Base-by-base conservation (phyloP, 306 rosid genomes). In the Dicorynia guianensis region DNA sequence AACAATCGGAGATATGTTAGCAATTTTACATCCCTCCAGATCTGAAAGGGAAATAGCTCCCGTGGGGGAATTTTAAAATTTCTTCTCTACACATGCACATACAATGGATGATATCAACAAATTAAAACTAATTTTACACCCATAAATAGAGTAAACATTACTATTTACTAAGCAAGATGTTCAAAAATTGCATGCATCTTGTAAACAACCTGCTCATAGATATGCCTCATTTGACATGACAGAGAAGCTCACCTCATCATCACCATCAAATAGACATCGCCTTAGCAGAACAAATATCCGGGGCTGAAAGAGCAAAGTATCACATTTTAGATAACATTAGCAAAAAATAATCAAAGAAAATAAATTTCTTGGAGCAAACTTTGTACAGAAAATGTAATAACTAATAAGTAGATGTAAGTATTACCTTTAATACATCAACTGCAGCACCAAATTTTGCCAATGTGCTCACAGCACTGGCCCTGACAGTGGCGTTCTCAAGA, bases 391-490 rank as follows among this genome's bases (percentile, higher is more conserved):
- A 10, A 50, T 33, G 43, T 33, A 39, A 65, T 12, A 19, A 60
- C 19, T 69, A 7, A 59, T 44, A 57, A 39, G 14, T 43, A 63
- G 66, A 58, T 19, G 70, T 17, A 64, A 81, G 50, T 52, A 74
- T 57, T 78, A 96, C 99, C 99, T 90, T 90, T 79, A 93, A 75
- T 8, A 77, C 82, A 84, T 93, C 99, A 79, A 90, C 93, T 79
- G 86, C 48, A 62, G 97, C 98, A 77, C 98, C 99, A 83, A 96
- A 96, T 86, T 87, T 96, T 65, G 99, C 99, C 81, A 96, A 84
- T 56, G 99, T 96, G 89, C 99, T 96, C 74, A 96, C 98, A 30
- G 99, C 99, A 81, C 98, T 80, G 38, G 99, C 98, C 76, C 99
- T 86, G 42, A 96, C 98, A 72, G 97, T 93, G 65, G 97, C 93